Percentiles rank a stretch among this genome's conserved stretches.
Conservation (phyloP, 495 filamentous ascomycete species). For the Choiromyces venosus region DNA sequence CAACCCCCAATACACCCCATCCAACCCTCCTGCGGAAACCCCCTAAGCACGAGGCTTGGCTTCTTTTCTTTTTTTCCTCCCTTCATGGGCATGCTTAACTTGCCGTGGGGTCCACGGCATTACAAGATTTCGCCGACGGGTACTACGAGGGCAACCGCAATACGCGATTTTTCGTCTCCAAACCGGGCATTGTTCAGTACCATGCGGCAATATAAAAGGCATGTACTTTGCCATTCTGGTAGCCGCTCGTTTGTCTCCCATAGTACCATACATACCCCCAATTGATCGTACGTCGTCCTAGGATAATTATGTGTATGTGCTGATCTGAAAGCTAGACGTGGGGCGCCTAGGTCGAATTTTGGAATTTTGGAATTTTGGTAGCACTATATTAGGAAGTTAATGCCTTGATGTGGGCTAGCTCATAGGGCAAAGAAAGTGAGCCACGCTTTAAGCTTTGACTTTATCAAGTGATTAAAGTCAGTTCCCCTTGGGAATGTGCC, state of each 20-base stretch:
- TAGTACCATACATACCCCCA: background rate
- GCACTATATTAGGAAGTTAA: background rate
- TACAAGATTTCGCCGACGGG: background rate
- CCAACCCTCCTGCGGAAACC: background rate
- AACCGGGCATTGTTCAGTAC: background rate
- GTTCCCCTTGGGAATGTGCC: background rate
- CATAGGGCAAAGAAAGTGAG: background rate
- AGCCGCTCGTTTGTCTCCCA: background rate
- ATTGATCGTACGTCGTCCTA: background rate
- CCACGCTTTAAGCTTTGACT: background rate
- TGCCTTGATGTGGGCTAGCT: background rate
- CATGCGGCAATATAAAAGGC: background rate
- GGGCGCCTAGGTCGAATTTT: background rate
- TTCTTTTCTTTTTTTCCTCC: background rate
- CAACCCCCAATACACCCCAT: too few species aligned
- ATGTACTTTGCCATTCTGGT: background rate
- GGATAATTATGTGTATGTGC: background rate
- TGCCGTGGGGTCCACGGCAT: background rate
- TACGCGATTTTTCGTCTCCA: background rate
- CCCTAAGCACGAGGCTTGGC: background rate
- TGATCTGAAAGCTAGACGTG: background rate
- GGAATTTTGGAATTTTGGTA: background rate
- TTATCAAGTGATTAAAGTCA: background rate
- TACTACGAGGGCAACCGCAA: background rate
- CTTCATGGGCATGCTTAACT: background rate